Evolutionary conservation across 2,329 filamentous ascomycete species (phyloP).

Genomic region (Elsinoe necatrix): DNA sequence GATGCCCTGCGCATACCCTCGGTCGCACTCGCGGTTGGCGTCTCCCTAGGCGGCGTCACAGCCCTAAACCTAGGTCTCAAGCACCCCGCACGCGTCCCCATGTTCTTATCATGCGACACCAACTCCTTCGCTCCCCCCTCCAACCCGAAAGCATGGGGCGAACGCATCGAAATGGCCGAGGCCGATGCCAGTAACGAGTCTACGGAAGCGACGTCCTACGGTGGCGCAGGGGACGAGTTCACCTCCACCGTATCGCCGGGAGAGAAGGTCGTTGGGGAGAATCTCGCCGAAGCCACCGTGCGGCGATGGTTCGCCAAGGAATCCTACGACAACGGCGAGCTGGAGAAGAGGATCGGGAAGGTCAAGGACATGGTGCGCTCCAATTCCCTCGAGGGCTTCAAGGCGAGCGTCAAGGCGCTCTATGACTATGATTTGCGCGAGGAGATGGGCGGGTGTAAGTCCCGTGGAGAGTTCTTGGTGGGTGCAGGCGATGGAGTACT

Average conservation of each 20-base stretch:
- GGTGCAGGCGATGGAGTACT: slow-evolving; percentile 67
- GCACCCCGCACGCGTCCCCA: slow-evolving; percentile 50
- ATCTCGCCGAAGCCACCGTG: slow-evolving; percentile 63
- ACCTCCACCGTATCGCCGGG: slow-evolving; percentile 30
- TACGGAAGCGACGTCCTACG: neutral
- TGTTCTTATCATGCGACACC: slow-evolving; percentile 70
- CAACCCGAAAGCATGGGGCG: slow-evolving; percentile 72
- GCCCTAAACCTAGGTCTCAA: slow-evolving; percentile 63
- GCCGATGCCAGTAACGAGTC: slow-evolving; percentile 30
- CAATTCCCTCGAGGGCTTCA: slow-evolving; percentile 64
- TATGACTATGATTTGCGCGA: slow-evolving; percentile 61
- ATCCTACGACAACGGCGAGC: slow-evolving; percentile 47
- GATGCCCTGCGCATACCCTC: slow-evolving; percentile 59
- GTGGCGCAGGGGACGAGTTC: slow-evolving; percentile 21
- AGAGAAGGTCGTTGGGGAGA: slow-evolving; percentile 50
- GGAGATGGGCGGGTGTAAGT: slow-evolving; percentile 45
- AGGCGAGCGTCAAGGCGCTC: slow-evolving; percentile 58
- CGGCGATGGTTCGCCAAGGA: slow-evolving; percentile 62
- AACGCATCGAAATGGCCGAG: slow-evolving; percentile 62
- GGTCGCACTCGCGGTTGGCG: slow-evolving; percentile 62
- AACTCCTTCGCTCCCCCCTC: slow-evolving; percentile 62
- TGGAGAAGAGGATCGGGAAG: slow-evolving; percentile 44
- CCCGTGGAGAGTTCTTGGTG: slow-evolving; percentile 60
- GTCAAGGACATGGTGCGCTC: slow-evolving; percentile 61
- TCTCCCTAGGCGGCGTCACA: slow-evolving; percentile 74